phyloP scores from a whole-genome alignment of 768 basidiomycete species.

The Amanita inopinata region DNA sequence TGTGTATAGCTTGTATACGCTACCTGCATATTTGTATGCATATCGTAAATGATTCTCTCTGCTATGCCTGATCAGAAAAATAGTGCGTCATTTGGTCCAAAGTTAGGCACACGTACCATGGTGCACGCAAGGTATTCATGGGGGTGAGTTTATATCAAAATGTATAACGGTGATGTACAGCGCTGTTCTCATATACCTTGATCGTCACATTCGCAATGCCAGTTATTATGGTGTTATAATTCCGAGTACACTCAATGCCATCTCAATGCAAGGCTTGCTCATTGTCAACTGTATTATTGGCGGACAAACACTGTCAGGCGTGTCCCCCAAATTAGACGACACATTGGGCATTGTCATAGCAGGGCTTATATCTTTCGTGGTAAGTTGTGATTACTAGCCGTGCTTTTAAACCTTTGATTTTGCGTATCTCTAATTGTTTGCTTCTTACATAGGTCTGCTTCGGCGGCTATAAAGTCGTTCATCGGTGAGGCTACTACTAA shows the following conservation, averaged over 20 bases:
- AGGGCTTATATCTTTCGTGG: slow-evolving; percentile 26
- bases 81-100: slow-evolving; percentile 62
- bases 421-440: no score
- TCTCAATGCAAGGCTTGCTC: slow-evolving; percentile 54
- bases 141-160: slow-evolving; percentile 17
- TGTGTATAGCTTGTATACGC: slow-evolving; percentile 31
- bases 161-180: background rate
- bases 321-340: slow-evolving; percentile 30
- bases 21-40: slow-evolving; percentile 55
- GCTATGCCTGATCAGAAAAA: slow-evolving; percentile 2
- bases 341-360: slow-evolving; percentile 33
- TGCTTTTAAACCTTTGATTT: no score
- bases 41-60: background rate
- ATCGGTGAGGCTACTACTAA: slow-evolving; percentile 31
- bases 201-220: background rate
- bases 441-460: slow-evolving; percentile 34
- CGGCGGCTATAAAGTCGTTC: slow-evolving; percentile 54
- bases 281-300: slow-evolving; percentile 61
- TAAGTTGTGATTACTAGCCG: no score
- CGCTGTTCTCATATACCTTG: no score
- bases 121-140: slow-evolving; percentile 40
- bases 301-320: slow-evolving; percentile 54
- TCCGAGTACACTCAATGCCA: slow-evolving; percentile 46
- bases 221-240: slow-evolving; percentile 50
- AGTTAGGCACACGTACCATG: slow-evolving; percentile 75